Evolutionary conservation across 768 basidiomycete species (phyloP).

Genomic region (Suillus fuscotomentosus): DNA sequence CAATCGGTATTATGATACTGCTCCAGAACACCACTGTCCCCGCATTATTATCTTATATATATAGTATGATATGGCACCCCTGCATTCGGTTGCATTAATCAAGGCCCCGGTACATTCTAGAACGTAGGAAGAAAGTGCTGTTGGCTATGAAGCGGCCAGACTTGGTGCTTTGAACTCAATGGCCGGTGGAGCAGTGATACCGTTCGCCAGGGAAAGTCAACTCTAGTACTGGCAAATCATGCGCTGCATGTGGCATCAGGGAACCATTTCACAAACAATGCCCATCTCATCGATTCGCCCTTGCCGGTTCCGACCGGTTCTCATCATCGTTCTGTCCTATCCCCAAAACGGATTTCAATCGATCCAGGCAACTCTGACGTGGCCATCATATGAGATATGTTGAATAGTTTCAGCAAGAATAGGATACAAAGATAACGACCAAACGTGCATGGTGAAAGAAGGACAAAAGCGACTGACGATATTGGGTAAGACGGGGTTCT

Average conservation of each 20-base stretch:
- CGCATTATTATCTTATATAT: slow-evolving; percentile 9
- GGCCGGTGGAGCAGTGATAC: not conserved
- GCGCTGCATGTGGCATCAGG: not conserved
- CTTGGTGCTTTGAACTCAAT: not conserved
- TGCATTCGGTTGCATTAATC: not conserved
- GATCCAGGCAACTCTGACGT: not conserved
- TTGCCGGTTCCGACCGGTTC: slow-evolving; percentile 4
- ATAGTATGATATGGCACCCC: not conserved
- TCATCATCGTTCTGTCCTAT: not conserved
- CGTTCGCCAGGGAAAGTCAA: not conserved
- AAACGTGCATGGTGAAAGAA: slow-evolving; percentile 26
- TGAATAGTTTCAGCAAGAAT: not conserved
- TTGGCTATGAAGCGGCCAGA: slow-evolving; percentile 5
- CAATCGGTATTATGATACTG: slow-evolving; percentile 5
- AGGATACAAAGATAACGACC: slow-evolving; percentile 16
- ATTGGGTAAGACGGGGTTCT: slow-evolving; percentile 3
- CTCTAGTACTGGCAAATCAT: not conserved
- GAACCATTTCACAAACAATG: not conserved
- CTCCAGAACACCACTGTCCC: slow-evolving; percentile 24
- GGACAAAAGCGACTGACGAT: not conserved
- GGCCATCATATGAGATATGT: not conserved
- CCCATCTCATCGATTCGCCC: not conserved
- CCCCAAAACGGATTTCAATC: not conserved
- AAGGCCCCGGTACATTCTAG: slow-evolving; percentile 5
- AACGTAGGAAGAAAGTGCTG: not conserved